These are phyloP conservation scores for Thelonectria olida DNA, from an alignment of 2,329 filamentous ascomycete genomes.

Conservation along the genomic window DNA sequence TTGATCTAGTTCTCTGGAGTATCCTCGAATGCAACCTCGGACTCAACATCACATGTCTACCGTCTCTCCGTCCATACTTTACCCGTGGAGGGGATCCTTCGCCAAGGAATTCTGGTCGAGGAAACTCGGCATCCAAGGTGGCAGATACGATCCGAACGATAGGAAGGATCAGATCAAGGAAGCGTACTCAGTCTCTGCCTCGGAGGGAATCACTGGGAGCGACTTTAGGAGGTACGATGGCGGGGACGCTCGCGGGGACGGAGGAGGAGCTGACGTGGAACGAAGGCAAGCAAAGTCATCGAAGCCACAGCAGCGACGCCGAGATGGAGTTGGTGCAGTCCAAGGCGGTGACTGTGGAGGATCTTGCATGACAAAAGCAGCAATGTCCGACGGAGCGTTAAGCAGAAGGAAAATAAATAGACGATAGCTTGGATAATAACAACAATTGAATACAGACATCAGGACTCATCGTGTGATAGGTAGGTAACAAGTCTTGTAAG, in stretches of 20 bases:
- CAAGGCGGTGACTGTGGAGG: neutral
- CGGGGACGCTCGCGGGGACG: too few species aligned
- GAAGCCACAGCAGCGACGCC: neutral
- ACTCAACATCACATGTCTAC: constrained; percentile 5
- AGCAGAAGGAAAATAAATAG: too few species aligned
- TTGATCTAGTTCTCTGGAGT: constrained; percentile 3
- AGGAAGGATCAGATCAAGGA: neutral
- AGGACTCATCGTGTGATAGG: too few species aligned
- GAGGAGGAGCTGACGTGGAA: neutral
- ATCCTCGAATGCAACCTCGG: constrained; percentile 13
- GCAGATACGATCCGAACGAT: neutral
- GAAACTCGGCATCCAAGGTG: neutral
- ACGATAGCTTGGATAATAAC: too few species aligned
- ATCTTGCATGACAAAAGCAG: neutral
- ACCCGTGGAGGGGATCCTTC: neutral
- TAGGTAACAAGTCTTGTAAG: too few species aligned
- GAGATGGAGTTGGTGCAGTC: neutral
- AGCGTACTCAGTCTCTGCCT: neutral
- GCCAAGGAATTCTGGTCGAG: neutral
- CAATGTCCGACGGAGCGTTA: neutral
- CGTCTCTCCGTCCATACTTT: constrained; percentile 10
- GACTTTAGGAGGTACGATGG: too few species aligned
- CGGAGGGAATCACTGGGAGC: neutral
- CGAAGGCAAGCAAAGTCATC: neutral
- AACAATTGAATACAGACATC: too few species aligned